phyloP scores from a whole-genome alignment of 192 early-diverging fungal genomes.

The Podochytrium sp. region DNA sequence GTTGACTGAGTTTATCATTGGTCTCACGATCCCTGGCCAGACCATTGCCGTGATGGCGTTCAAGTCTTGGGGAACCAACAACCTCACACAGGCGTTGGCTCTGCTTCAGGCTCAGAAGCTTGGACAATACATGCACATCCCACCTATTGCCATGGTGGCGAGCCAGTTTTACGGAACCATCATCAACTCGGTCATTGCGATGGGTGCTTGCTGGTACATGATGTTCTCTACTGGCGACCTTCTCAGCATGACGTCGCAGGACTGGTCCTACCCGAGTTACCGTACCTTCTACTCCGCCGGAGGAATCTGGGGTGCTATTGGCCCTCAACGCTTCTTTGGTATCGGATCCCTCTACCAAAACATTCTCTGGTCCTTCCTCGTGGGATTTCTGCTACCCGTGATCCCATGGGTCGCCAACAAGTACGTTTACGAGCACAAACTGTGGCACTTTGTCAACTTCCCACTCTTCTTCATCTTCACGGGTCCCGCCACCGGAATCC shows the following conservation, averaged over 20 bases:
- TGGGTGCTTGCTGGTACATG: slow-evolving; percentile 2
- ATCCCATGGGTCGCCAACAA: slow-evolving; percentile 29
- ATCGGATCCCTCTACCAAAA: slow-evolving; percentile 33
- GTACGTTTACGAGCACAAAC: slow-evolving; percentile 35
- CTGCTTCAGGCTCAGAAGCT: slow-evolving; percentile 64
- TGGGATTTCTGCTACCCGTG: slow-evolving; percentile 45
- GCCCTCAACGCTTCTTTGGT: slow-evolving; percentile 67
- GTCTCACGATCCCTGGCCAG: slow-evolving; percentile 61
- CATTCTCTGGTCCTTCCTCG: slow-evolving; percentile 33
- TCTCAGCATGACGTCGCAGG: slow-evolving; percentile 12
- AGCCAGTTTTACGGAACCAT: slow-evolving; percentile 69
- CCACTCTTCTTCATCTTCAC: slow-evolving; percentile 17
- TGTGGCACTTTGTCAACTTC: slow-evolving; percentile 38
- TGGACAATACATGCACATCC: slow-evolving; percentile 74
- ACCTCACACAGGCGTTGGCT: slow-evolving; percentile 29
- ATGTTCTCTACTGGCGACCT: slow-evolving; percentile 18
- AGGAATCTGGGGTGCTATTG: slow-evolving; percentile 77
- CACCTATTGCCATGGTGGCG: slow-evolving; percentile 77
- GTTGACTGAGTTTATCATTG: slow-evolving; percentile 64
- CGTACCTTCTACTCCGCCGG: slow-evolving; percentile 66
- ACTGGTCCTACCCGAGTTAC: slow-evolving; percentile 37
- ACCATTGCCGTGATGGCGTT: slow-evolving; percentile 72
- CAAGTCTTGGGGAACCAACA: slow-evolving; percentile 66
- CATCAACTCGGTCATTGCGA: slow-evolving; percentile 3
- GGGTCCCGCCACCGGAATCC: slow-evolving; percentile 11